Evolutionary conservation across 192 early-diverging fungal genomes (phyloP).

Genomic region (Tieghemiomyces parasiticus): DNA sequence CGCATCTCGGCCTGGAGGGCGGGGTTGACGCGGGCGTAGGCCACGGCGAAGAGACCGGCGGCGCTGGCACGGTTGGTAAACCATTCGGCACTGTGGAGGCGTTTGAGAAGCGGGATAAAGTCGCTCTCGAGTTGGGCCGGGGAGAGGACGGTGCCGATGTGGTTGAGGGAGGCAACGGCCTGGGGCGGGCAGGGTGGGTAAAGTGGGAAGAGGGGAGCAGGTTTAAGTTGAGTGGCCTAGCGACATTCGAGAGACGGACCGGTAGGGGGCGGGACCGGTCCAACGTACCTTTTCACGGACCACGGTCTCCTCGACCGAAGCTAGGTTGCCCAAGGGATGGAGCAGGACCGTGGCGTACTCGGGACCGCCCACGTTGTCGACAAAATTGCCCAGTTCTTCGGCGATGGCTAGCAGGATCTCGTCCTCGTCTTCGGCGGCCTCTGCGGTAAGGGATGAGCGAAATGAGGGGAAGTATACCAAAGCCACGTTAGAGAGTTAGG

Average conservation of each 20-base stretch:
- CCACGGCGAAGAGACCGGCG: slow-evolving; percentile 81
- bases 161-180: slow-evolving; percentile 90
- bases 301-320: slow-evolving; percentile 93
- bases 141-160: slow-evolving; percentile 58
- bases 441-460: too few relatives aligned
- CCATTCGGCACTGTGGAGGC: slow-evolving; percentile 91
- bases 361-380: slow-evolving; percentile 84
- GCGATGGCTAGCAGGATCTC: slow-evolving; percentile 89
- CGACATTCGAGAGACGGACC: too few relatives aligned
- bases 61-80: slow-evolving; percentile 93
- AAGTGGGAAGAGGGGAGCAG: too few relatives aligned
- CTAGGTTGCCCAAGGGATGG: slow-evolving; percentile 87
- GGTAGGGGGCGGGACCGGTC: too few relatives aligned
- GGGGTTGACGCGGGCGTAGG: slow-evolving; percentile 54
- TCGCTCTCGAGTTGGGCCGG: slow-evolving; percentile 74
- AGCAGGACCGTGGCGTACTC: slow-evolving; percentile 74
- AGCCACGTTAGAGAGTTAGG: too few relatives aligned
- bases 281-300: slow-evolving; percentile 89
- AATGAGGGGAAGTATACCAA: too few relatives aligned
- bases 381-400: slow-evolving; percentile 85
- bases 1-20: slow-evolving; percentile 76
- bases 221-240: neutral
- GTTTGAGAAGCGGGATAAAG: slow-evolving; percentile 81
- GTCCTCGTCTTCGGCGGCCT: slow-evolving; percentile 99
- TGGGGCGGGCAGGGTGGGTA: slow-evolving; percentile 18